Evolutionary conservation across 2,329 filamentous ascomycete genomes (phyloP).

Genomic region (Aspergillus fijiensis): DNA sequence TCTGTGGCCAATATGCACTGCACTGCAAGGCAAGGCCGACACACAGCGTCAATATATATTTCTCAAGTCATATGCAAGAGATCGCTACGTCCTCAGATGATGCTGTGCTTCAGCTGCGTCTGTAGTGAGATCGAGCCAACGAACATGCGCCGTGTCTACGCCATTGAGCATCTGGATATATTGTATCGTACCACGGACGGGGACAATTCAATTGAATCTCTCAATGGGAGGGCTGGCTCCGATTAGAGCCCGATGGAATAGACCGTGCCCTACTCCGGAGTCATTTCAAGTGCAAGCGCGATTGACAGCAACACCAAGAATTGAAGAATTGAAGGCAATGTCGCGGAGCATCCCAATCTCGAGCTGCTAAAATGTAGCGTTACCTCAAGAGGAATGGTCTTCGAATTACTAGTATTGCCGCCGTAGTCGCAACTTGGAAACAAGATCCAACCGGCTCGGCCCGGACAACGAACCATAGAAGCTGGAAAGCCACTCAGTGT

Average conservation of each 20-base stretch:
- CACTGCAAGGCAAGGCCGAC: neutral
- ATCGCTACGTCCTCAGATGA: neutral
- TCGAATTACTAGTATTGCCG: neutral
- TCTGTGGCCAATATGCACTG: neutral
- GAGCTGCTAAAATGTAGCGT: neutral
- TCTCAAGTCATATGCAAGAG: neutral
- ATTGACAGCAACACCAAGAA: no score
- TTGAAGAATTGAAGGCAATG: no score
- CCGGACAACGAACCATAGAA: slow-evolving; percentile 7
- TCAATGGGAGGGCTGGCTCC: neutral
- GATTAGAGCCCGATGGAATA: neutral
- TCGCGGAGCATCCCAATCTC: neutral
- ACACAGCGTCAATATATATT: neutral
- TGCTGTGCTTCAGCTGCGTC: neutral
- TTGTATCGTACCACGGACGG: neutral
- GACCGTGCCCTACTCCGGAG: neutral
- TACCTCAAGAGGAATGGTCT: slow-evolving; percentile 1
- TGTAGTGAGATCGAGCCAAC: neutral
- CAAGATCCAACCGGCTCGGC: slow-evolving; percentile 12
- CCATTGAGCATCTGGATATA: neutral
- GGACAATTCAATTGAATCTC: neutral
- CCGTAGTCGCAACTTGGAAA: neutral
- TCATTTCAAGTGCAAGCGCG: neutral
- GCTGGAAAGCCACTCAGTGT: neutral
- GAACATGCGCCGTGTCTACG: neutral